These are phyloP conservation scores for Cercophora sp. DNA, from an alignment of 495 filamentous ascomycete genomes.

Conservation along the genomic window DNA sequence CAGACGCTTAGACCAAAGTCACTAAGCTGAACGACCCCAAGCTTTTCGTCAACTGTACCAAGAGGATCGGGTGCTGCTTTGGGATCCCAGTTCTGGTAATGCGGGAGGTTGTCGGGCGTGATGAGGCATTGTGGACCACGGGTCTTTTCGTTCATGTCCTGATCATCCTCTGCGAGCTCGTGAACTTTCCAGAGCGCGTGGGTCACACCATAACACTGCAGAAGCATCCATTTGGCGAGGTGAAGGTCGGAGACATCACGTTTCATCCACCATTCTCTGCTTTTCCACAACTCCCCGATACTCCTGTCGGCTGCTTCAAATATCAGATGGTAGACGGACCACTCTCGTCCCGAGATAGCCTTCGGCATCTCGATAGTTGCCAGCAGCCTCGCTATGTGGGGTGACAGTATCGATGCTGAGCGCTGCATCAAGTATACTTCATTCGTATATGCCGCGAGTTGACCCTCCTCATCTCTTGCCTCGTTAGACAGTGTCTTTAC, in stretches of 20 bases:
- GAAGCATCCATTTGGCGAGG: not conserved
- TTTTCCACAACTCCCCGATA: not conserved
- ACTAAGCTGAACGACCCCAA: slow-evolving; percentile 1
- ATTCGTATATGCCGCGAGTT: not conserved
- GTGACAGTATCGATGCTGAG: not conserved
- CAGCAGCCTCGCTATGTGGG: not conserved
- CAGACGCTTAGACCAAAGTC: slow-evolving; percentile 5
- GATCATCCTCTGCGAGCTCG: not conserved
- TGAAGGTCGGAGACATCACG: not conserved
- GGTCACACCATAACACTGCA: not conserved
- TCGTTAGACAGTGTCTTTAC: slow-evolving; percentile 3
- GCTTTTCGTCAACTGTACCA: slow-evolving; percentile 1
- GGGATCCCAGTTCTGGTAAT: not conserved
- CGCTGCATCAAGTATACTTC: slow-evolving; percentile 6
- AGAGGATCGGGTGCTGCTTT: not conserved
- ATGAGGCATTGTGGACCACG: slow-evolving; percentile 4
- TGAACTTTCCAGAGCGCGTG: not conserved
- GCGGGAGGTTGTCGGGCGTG: not conserved
- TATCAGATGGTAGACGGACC: slow-evolving; percentile 1
- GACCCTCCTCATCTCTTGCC: not conserved
- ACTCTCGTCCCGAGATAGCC: not conserved
- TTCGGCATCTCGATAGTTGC: slow-evolving; percentile 2
- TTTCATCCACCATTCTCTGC: not conserved
- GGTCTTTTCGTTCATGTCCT: slow-evolving; percentile 2
- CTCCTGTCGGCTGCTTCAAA: slow-evolving; percentile 2